Base-by-base conservation (phyloP, 1,284 basidiomycete species). In the Mycena citricolor region DNA sequence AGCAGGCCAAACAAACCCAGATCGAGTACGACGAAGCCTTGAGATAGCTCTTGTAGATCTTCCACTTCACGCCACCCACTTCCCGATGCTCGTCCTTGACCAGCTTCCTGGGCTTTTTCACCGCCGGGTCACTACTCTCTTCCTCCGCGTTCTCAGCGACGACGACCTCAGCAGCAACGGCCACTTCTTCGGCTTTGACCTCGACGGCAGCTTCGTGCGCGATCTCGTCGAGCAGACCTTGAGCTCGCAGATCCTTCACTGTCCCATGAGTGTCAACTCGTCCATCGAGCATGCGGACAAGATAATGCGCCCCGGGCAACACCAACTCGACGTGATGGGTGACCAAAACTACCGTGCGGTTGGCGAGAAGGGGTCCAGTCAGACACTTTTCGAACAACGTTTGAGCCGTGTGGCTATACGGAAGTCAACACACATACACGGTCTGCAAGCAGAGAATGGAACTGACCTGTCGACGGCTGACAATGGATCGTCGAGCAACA, bases 31-130 rank as follows among this genome's bases (percentile, higher is more conserved):
- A 82, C 79, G 81, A 83, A 31, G 82, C 83, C 55, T 76, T 72
- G 46, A 93, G 68, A 61, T 92, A 92, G 11, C 79, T 83, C 51
- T 83, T 81, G 61, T 93, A 93, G 32, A 90, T 83, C 2, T 64
- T 60, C 83, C 84, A 87, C 58, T 90, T 88, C 25, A 93, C 89
- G 39, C 79, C 76, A 2, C 89, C 89, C 1, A 74, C 71, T 31
- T 86, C 81, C 16, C 89, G 68, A 54, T 83, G 81, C 58, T 89
- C 86, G 38, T 84, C 84, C 49, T 82, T 76, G 10, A 87, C 64
- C 4, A 88, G 66, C 56, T 85, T 84, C 42, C 80, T 67, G 1
- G 83, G 75, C 54, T 79, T 78, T 62, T 79, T 79, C 4, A 24
- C 19, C 36, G 30, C 28, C 16, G 24, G 19, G 17, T 31, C 39